Conservation (phyloP, 139 green algal genomes). For the Eudorina sp. region DNA sequence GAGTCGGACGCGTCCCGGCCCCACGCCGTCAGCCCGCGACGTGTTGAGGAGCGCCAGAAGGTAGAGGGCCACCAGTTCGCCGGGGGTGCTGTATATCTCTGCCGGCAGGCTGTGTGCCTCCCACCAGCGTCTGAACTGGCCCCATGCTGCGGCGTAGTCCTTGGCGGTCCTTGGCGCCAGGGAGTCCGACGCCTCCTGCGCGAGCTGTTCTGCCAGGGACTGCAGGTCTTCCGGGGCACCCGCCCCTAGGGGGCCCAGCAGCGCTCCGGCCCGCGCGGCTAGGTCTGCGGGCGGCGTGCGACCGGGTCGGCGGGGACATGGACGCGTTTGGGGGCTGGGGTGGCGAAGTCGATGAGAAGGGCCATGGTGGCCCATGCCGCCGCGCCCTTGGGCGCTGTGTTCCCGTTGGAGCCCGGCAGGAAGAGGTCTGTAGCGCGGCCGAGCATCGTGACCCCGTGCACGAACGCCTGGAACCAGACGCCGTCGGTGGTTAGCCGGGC, state of each 20-base stretch:
- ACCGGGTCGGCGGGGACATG: not conserved
- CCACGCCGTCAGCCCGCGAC: not conserved
- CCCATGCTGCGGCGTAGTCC: not conserved
- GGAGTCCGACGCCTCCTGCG: too few species aligned
- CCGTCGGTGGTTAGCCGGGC: not conserved
- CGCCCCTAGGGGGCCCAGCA: not conserved
- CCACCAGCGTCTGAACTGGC: not conserved
- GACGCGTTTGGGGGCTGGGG: not conserved
- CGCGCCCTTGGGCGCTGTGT: not conserved
- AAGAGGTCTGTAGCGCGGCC: not conserved
- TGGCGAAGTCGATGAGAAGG: not conserved
- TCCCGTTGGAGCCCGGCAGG: not conserved
- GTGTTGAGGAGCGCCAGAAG: not conserved
- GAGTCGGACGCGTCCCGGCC: not conserved
- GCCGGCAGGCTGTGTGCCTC: too few species aligned
- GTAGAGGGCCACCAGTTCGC: not conserved
- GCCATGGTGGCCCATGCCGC: not conserved
- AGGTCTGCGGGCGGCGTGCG: not conserved
- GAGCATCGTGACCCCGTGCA: not conserved
- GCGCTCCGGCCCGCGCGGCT: not conserved
- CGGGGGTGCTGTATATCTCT: not conserved
- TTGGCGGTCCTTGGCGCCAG: not conserved
- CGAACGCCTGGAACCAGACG: not conserved
- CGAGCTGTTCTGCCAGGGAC: not conserved
- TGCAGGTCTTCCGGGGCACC: not conserved